Evolutionary conservation across 345 rosid genomes (phyloP).

Genomic region (Schrenkiella parvula): DNA sequence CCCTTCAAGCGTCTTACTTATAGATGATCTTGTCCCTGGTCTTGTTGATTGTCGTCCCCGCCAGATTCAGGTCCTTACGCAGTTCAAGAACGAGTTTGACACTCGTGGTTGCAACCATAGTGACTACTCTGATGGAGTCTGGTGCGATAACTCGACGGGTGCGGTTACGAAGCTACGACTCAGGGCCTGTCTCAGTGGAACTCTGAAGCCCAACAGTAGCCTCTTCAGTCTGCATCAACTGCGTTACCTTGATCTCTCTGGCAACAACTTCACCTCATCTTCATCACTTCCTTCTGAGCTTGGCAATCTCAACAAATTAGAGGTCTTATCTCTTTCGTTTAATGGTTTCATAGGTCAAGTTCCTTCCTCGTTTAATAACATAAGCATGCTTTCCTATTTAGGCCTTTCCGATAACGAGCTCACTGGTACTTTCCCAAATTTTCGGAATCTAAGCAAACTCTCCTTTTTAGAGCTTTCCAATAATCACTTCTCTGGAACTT

Average conservation of each 20-base stretch:
- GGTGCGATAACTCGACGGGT: constrained; percentile 15
- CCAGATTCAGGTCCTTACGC: not conserved
- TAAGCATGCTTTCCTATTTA: not conserved
- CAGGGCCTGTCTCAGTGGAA: not conserved
- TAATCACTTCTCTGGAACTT: not conserved
- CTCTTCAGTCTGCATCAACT: constrained; percentile 11
- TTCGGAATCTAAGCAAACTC: not conserved
- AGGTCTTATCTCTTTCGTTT: not conserved
- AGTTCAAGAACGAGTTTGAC: constrained; percentile 13
- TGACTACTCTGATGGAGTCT: not conserved
- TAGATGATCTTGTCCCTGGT: not conserved
- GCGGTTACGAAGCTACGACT: not conserved
- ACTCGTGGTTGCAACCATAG: not conserved
- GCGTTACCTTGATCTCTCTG: not conserved
- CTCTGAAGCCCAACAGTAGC: not conserved
- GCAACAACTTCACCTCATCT: constrained; percentile 1
- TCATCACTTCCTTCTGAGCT: constrained; percentile 1
- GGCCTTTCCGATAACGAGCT: not conserved
- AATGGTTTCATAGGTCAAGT: not conserved
- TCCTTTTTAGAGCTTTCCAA: not conserved
- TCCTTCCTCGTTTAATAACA: not conserved
- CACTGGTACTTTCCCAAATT: not conserved
- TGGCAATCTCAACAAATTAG: constrained; percentile 11
- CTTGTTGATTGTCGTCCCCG: not conserved
- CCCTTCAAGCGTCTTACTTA: not conserved